phyloP scores from a whole-genome alignment of 2,329 filamentous ascomycete genomes.

The Xylaria sp. region DNA sequence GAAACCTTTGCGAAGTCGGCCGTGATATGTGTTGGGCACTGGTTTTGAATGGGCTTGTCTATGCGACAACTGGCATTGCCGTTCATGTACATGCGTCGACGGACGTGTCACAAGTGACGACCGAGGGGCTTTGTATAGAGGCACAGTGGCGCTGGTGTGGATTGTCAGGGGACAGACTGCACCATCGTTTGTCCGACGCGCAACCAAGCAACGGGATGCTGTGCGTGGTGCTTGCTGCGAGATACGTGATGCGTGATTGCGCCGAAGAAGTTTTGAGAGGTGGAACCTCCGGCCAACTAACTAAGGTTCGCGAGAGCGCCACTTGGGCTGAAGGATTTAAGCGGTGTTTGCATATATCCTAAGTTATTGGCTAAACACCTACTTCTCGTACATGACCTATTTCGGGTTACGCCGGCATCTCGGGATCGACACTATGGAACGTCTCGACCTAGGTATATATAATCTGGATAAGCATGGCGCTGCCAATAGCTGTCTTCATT shows the following conservation, averaged over 20 bases:
- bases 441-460: too few species aligned
- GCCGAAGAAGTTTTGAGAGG: constrained; percentile 37
- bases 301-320: background rate
- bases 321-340: constrained; percentile 3
- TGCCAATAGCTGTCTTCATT: background rate
- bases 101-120: constrained; percentile 12
- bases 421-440: background rate
- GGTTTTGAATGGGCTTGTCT: constrained; percentile 17
- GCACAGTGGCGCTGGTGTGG: constrained; percentile 24
- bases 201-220: constrained; percentile 19
- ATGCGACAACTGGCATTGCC: constrained; percentile 32
- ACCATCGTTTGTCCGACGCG: constrained; percentile 34
- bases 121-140: constrained; percentile 8
- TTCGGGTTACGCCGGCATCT: background rate
- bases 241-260: constrained; percentile 25
- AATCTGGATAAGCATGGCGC: background rate
- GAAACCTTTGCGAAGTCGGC: background rate
- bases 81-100: constrained; percentile 10
- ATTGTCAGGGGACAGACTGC: constrained; percentile 19
- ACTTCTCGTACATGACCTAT: background rate
- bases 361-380: background rate
- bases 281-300: too few species aligned
- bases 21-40: background rate
- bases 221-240: constrained; percentile 15
- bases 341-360: constrained; percentile 16